A percentile compares a stretch with the other conserved stretches of the same genome.
phyloP scores from a whole-genome alignment of 2,329 filamentous ascomycete genomes.

The Fusarium dlaminii region DNA sequence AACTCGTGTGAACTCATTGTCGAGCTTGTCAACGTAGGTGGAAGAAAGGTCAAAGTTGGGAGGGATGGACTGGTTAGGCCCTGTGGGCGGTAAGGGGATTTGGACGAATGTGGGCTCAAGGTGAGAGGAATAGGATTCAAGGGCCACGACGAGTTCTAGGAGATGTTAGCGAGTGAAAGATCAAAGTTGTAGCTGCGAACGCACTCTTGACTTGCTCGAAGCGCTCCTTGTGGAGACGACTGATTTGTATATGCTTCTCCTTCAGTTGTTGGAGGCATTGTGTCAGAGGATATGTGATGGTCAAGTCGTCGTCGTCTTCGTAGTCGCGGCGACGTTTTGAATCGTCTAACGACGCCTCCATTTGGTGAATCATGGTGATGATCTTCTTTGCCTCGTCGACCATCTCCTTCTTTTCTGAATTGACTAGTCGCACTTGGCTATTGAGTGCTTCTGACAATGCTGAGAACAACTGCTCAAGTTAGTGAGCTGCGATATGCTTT shows the following conservation, averaged over 20 bases:
- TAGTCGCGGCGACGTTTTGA: slow-evolving; percentile 71
- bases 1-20: slow-evolving; percentile 90
- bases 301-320: slow-evolving; percentile 73
- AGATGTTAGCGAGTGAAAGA: slow-evolving; percentile 10
- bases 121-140: slow-evolving; percentile 96
- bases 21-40: slow-evolving; percentile 84
- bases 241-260: slow-evolving; percentile 84
- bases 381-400: slow-evolving; percentile 89
- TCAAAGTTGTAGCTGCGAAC: slow-evolving; percentile 41
- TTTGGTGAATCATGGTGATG: slow-evolving; percentile 87
- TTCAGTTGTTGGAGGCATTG: slow-evolving; percentile 82
- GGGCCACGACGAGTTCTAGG: slow-evolving; percentile 87
- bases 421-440: slow-evolving; percentile 86
- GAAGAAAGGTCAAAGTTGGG: slow-evolving; percentile 93
- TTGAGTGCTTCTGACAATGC: slow-evolving; percentile 92
- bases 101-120: slow-evolving; percentile 89
- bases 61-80: slow-evolving; percentile 77
- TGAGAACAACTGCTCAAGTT: slow-evolving; percentile 75
- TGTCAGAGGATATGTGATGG: slow-evolving; percentile 84
- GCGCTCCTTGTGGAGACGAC: slow-evolving; percentile 86
- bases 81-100: slow-evolving; percentile 84
- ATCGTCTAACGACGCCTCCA: slow-evolving; percentile 90
- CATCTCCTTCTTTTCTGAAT: slow-evolving; percentile 88
- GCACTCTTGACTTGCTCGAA: slow-evolving; percentile 95
- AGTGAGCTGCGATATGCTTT: neutral